Evolutionary conservation across 345 rosid genomes (phyloP), one percentile per base, ranked within the genome.

Genomic region (Eutrema heterophyllum): DNA sequence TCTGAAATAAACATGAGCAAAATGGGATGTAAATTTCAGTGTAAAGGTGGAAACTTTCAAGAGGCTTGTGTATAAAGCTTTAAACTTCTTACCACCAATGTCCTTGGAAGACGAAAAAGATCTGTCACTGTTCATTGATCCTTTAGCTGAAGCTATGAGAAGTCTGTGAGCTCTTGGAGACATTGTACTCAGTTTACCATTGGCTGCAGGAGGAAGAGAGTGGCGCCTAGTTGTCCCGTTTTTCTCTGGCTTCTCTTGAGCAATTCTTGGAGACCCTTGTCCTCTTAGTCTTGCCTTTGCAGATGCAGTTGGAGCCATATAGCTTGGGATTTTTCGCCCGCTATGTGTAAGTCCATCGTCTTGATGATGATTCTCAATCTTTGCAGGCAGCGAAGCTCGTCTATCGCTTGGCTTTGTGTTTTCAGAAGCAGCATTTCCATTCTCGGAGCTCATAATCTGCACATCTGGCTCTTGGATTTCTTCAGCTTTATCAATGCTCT

Each of bases 251-350:
- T 67, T 84, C 71, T 85, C 91, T 72, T 63, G 79, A 35, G 82
- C 30, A 65, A 86, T 29, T 51, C 84, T 50, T 0, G 95, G 86
- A 46, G 97, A 85, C 48, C 87, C 93, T 79, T 90, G 93, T 75
- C 79, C 91, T 77, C 83, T 85, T 40, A 87, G 78, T 81, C 83
- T 90, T 68, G 97, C 97, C 84, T 84, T 93, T 35, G 88, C 89
- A 75, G 97, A 90, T 81, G 83, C 86, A 72, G 97, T 93, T 51
- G 95, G 89, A 49, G 90, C 91, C 98, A 88, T 93, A 67, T 90
- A 93, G 81, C 97, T 86, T 10, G 95, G 97, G 55, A 85, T 74
- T 68, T 83, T 90, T 13, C 84, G 55, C n/a, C 82, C 73, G 57
- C 80, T 82, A 11, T 79, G 86, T 16, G 78, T 67, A 30, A 77